Percentiles rank a stretch among this genome's conserved stretches.
Evolutionary conservation across 352 stramenopile species (phyloP).

Genomic region (Globisporangium recalcitrans): DNA sequence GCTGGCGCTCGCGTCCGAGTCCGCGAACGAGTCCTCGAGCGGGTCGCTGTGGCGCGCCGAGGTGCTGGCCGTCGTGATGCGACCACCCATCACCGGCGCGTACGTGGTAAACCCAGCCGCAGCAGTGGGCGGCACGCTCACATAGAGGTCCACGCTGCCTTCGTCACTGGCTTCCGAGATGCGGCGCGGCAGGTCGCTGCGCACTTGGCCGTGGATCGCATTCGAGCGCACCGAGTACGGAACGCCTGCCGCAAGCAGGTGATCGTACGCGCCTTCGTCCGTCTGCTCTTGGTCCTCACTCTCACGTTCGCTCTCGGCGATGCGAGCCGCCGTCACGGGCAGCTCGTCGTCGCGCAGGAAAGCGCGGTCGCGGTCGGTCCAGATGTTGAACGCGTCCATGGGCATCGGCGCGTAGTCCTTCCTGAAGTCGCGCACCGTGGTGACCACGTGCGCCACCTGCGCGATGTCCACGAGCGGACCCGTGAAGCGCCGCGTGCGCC

Average conservation of each 20-base stretch:
- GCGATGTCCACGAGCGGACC: constrained; percentile 56
- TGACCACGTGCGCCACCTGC: constrained; percentile 70
- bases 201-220: constrained; percentile 5
- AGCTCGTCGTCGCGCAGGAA: constrained; percentile 14
- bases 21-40: constrained; percentile 9
- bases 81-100: neutral
- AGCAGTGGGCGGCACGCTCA: neutral
- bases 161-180: constrained; percentile 46
- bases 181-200: constrained; percentile 25
- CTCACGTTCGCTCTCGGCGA: neutral
- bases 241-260: neutral
- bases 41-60: constrained; percentile 13
- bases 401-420: constrained; percentile 45
- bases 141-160: constrained; percentile 29
- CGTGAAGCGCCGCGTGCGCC: constrained; percentile 4
- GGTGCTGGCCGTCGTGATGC: neutral
- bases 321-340: neutral
- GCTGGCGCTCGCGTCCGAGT: constrained; percentile 13
- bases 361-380: constrained; percentile 29
- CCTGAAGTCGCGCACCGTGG: constrained; percentile 62
- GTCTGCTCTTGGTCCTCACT: constrained; percentile 6
- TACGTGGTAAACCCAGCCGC: neutral
- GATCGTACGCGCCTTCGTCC: neutral
- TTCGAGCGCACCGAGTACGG: constrained; percentile 14
- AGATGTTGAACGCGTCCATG: constrained; percentile 47